Percentiles rank a stretch among this genome's conserved stretches.
Conservation (phyloP, 805 yeast species). For the Saccharomyces jurei region DNA sequence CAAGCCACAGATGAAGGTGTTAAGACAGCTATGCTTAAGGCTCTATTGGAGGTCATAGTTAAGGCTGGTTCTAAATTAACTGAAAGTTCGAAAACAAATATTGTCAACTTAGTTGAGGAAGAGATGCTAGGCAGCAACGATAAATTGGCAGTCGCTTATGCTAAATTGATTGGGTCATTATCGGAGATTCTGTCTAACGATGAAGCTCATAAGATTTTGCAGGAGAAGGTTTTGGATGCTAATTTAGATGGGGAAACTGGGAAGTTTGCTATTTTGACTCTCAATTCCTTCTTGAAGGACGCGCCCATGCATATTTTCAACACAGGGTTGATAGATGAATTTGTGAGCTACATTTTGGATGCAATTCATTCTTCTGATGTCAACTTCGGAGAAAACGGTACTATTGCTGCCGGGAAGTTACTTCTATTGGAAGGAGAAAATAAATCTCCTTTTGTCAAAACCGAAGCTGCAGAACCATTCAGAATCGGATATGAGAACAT, state of each 20-base stretch:
- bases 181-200: slow-evolving; percentile 56
- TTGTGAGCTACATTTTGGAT: slow-evolving; percentile 41
- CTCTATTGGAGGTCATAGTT: slow-evolving; percentile 70
- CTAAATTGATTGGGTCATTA: slow-evolving; percentile 68
- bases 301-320: slow-evolving; percentile 58
- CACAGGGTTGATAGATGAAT: slow-evolving; percentile 42
- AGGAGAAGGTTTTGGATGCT: slow-evolving; percentile 47
- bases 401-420: slow-evolving; percentile 74
- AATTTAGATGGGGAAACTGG: slow-evolving; percentile 37
- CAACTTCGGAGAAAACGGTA: slow-evolving; percentile 65
- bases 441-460: slow-evolving; percentile 30
- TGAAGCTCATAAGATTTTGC: slow-evolving; percentile 55
- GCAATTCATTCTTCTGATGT: slow-evolving; percentile 36
- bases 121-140: slow-evolving; percentile 52
- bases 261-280: slow-evolving; percentile 59
- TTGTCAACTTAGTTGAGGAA: slow-evolving; percentile 66
- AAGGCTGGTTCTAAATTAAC: slow-evolving; percentile 74
- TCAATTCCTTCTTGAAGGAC: slow-evolving; percentile 74
- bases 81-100: slow-evolving; percentile 59
- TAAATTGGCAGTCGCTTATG: slow-evolving; percentile 65
- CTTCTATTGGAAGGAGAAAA: slow-evolving; percentile 44
- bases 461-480: slow-evolving; percentile 28
- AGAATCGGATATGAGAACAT: slow-evolving; percentile 38
- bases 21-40: slow-evolving; percentile 77
- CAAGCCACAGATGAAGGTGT: slow-evolving; percentile 60